Evolutionary conservation across 129 eudicot genomes (phyloP).

Genomic region (Centaurea solstitialis): DNA sequence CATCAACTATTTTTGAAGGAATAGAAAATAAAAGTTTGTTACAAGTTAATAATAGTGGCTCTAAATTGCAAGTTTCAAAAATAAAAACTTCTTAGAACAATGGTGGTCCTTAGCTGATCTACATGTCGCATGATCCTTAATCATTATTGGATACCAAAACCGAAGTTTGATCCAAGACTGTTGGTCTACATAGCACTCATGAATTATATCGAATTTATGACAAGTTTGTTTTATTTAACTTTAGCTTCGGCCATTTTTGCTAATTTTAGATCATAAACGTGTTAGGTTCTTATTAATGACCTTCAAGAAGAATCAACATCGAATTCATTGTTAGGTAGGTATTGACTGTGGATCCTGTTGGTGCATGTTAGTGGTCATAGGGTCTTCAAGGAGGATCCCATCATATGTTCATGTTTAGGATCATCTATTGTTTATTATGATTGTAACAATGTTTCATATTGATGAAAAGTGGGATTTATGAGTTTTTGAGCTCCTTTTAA

Average conservation of each 20-base stretch:
- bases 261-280: background rate
- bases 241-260: background rate
- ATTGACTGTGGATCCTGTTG: background rate
- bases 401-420: background rate
- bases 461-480: background rate
- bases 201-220: background rate
- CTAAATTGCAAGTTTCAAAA: background rate
- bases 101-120: background rate
- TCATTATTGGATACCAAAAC: background rate
- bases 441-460: background rate
- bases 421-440: too few relatives aligned
- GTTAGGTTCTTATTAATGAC: background rate
- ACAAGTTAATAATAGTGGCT: background rate
- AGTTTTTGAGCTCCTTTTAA: background rate
- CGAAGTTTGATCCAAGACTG: background rate
- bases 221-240: background rate
- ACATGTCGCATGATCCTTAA: background rate
- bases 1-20: background rate
- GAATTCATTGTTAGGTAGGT: background rate
- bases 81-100: background rate
- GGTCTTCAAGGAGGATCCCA: background rate
- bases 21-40: background rate
- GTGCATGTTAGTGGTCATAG: background rate
- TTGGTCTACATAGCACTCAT: background rate
- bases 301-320: background rate